Conservation (phyloP, 2,329 filamentous ascomycete species). For the Pezicula neosporulosa region DNA sequence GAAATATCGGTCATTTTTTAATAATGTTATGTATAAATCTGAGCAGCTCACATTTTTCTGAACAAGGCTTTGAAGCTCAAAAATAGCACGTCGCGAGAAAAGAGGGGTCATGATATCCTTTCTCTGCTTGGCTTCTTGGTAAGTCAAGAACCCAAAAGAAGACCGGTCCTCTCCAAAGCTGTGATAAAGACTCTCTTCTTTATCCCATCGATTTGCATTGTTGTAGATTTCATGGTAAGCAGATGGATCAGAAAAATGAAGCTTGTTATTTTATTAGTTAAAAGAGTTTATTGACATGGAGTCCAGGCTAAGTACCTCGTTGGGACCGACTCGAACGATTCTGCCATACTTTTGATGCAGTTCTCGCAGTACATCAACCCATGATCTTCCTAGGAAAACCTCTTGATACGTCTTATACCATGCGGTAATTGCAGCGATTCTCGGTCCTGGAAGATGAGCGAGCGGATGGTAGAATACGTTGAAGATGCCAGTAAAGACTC, state of each 20-base stretch:
- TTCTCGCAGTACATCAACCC: slow-evolving; percentile 13
- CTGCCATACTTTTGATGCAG: slow-evolving; percentile 33
- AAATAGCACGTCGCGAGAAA: slow-evolving; percentile 37
- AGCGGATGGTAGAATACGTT: slow-evolving; percentile 25
- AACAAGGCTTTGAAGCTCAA: slow-evolving; percentile 32
- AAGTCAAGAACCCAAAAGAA: slow-evolving; percentile 38
- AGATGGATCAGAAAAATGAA: slow-evolving; percentile 38
- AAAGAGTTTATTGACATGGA: too few relatives aligned
- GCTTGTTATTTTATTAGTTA: slow-evolving; percentile 16
- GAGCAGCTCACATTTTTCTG: slow-evolving; percentile 26
- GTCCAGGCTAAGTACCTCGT: too few relatives aligned
- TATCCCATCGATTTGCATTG: slow-evolving; percentile 36
- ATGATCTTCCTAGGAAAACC: slow-evolving; percentile 13
- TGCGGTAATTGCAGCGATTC: slow-evolving; percentile 20
- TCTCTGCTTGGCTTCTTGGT: slow-evolving; percentile 34
- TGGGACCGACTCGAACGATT: too few relatives aligned
- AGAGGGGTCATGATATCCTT: slow-evolving; percentile 37
- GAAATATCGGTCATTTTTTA: neutral
- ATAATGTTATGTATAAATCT: neutral
- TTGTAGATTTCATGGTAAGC: slow-evolving; percentile 42
- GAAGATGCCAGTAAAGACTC: neutral
- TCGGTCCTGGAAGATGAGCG: slow-evolving; percentile 26
- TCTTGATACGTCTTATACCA: slow-evolving; percentile 25
- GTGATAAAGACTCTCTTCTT: slow-evolving; percentile 35
- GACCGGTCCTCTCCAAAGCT: slow-evolving; percentile 37